phyloP scores from a whole-genome alignment of 495 filamentous ascomycete genomes.

The Neurospora sp. region DNA sequence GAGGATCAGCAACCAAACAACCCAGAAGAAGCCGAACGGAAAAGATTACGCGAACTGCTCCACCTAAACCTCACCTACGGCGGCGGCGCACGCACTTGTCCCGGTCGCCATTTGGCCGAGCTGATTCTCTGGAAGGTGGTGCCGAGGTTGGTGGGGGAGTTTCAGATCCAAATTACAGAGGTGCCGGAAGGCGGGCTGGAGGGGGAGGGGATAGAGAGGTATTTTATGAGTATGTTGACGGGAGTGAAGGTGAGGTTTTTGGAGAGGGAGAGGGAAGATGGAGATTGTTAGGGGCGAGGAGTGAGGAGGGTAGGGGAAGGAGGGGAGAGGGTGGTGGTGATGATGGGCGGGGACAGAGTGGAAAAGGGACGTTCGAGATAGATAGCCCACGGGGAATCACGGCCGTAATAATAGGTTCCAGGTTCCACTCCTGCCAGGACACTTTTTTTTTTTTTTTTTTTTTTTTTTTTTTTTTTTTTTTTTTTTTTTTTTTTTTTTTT shows the following conservation, averaged over 20 bases:
- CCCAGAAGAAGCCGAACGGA: slow-evolving; percentile 12
- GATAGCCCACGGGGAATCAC: too few species aligned
- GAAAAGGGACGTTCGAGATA: too few species aligned
- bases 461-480: too few species aligned
- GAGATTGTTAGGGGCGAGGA: background rate
- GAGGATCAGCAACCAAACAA: background rate
- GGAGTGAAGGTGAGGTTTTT: slow-evolving; percentile 23
- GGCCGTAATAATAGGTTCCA: background rate
- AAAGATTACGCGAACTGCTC: slow-evolving; percentile 29
- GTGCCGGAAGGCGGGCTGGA: too few species aligned
- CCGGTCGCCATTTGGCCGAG: slow-evolving; percentile 55
- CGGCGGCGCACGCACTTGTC: slow-evolving; percentile 55
- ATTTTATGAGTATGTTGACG: slow-evolving; percentile 32
- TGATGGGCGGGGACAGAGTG: too few species aligned
- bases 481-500: background rate
- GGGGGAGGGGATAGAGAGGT: slow-evolving; percentile 5
- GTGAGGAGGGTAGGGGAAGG: background rate
- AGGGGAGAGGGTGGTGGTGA: background rate
- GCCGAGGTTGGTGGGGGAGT: slow-evolving; percentile 48
- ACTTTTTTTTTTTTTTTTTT: background rate
- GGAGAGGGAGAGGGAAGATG: background rate
- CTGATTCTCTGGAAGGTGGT: slow-evolving; percentile 57
- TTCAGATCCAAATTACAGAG: slow-evolving; percentile 24
- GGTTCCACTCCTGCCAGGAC: background rate
- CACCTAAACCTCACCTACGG: slow-evolving; percentile 44